Percentiles rank a stretch among this genome's conserved stretches.
Evolutionary conservation across 2,329 filamentous ascomycete genomes (phyloP).

Genomic region (Periconia sp.): DNA sequence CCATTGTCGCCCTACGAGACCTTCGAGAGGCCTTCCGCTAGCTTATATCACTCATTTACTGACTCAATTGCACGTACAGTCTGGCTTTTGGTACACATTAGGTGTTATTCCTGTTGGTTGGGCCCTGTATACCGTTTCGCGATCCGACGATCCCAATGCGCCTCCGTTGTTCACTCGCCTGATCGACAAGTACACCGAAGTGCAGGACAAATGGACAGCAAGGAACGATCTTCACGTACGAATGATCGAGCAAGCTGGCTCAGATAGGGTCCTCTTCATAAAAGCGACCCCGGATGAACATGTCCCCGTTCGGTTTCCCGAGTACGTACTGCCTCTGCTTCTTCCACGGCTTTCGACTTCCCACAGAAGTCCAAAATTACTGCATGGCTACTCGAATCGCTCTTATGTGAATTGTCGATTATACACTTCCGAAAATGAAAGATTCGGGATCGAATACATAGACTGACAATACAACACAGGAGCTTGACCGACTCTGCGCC

Average conservation of each 20-base stretch:
- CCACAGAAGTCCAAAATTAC: too few species aligned
- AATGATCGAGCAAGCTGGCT: conserved; percentile 64
- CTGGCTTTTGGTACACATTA: conserved; percentile 52
- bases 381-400: neutral
- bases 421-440: too few species aligned
- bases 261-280: conserved; percentile 62
- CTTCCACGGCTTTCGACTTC: too few species aligned
- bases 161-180: conserved; percentile 50
- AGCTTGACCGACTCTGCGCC: conserved; percentile 64
- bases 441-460: neutral
- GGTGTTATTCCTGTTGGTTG: conserved; percentile 48
- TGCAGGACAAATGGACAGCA: conserved; percentile 55
- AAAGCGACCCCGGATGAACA: conserved; percentile 49
- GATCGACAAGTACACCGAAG: conserved; percentile 59
- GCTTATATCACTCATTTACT: conserved; percentile 6
- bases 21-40: neutral
- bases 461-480: conserved; percentile 44
- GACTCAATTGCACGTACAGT: conserved; percentile 33
- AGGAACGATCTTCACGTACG: conserved; percentile 63
- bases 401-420: too few species aligned
- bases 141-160: conserved; percentile 41
- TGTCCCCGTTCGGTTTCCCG: conserved; percentile 62
- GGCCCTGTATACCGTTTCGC: conserved; percentile 50
- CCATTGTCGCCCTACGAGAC: conserved; percentile 12
- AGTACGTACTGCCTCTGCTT: conserved; percentile 54